Conservation (phyloP, 108 stramenopile species). For the Parietichytrium sp. region DNA sequence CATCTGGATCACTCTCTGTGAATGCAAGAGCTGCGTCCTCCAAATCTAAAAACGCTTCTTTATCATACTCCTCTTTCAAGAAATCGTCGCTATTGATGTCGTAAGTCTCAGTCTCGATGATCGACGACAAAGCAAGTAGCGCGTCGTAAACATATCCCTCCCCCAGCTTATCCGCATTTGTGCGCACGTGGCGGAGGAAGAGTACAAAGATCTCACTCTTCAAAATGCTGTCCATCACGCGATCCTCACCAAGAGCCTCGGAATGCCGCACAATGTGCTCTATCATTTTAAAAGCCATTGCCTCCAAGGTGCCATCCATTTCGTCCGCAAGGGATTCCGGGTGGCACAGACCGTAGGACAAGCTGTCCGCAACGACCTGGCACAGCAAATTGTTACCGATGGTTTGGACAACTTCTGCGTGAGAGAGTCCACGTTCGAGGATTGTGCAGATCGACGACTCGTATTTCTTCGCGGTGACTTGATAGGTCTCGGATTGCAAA, state of each 20-base stretch:
- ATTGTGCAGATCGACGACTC: background rate
- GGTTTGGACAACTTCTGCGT: background rate
- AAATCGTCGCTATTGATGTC: background rate
- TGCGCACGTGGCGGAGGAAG: background rate
- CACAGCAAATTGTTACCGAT: background rate
- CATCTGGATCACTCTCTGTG: background rate
- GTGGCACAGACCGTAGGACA: background rate
- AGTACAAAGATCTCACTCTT: background rate
- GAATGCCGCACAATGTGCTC: background rate
- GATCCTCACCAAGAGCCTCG: background rate
- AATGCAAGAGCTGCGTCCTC: background rate
- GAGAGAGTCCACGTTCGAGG: background rate
- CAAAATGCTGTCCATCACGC: background rate
- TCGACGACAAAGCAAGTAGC: background rate
- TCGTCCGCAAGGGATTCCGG: background rate
- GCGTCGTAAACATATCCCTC: background rate
- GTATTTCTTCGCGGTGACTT: background rate
- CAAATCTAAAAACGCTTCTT: background rate
- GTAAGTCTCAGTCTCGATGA: background rate
- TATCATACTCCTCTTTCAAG: background rate
- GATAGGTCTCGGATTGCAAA: background rate
- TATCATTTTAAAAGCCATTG: background rate
- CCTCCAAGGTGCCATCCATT: background rate
- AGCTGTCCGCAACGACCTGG: background rate
- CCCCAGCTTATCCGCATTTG: background rate